Conservation (phyloP, 371 early-diverging fungal species). For the Zancudomyces culisetae region DNA sequence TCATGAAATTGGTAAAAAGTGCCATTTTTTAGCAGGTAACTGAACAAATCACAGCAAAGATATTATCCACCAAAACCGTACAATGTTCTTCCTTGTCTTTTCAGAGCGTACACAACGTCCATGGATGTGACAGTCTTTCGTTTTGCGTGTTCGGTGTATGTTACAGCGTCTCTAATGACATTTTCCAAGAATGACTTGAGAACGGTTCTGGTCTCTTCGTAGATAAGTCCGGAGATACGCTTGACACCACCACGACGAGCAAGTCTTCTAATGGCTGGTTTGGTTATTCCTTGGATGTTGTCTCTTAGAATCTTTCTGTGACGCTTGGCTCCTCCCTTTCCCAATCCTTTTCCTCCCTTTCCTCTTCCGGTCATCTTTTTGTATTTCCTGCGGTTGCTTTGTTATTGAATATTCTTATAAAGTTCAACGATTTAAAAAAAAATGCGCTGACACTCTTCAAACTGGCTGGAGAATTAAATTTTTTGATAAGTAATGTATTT, state of each 20-base stretch:
- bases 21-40: too few relatives aligned
- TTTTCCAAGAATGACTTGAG: constrained; percentile 95
- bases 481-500: too few relatives aligned
- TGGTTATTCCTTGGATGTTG: constrained; percentile 97
- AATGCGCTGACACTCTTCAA: too few relatives aligned
- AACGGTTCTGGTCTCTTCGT: constrained; percentile 95
- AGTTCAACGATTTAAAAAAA: too few relatives aligned
- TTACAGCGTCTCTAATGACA: constrained; percentile 94
- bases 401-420: too few relatives aligned
- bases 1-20: too few relatives aligned
- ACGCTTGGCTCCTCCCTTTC: constrained; percentile 96
- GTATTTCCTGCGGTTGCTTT: too few relatives aligned
- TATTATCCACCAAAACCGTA: constrained; percentile 49
- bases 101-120: constrained; percentile 95
- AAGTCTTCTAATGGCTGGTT: constrained; percentile 99
- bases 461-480: too few relatives aligned
- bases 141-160: constrained; percentile 99
- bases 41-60: too few relatives aligned
- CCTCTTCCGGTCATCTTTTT: constrained; percentile 83
- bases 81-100: constrained; percentile 94
- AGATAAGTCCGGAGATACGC: constrained; percentile 98
- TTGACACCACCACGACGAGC: constrained; percentile 99
- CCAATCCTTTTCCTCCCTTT: constrained; percentile 95
- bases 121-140: constrained; percentile 96
- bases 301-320: constrained; percentile 98